A percentile compares a stretch with the other conserved stretches of the same genome.
Evolutionary conservation across 495 filamentous ascomycete genomes (phyloP).

Genomic region (Acidiella bohemica): DNA sequence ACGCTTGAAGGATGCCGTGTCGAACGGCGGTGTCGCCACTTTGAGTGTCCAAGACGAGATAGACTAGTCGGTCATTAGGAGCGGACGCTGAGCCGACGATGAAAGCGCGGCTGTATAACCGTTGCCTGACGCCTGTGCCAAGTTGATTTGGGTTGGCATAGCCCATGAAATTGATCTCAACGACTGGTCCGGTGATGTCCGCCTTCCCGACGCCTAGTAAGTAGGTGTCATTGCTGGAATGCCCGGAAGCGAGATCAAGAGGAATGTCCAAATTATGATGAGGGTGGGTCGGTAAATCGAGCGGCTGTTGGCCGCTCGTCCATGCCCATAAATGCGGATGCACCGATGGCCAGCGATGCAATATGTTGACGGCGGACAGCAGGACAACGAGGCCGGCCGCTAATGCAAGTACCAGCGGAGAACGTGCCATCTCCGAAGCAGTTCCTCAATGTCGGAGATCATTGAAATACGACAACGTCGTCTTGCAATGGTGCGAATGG

Average conservation of each 20-base stretch:
- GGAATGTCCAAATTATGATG: no score
- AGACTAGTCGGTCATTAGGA: constrained; percentile 64
- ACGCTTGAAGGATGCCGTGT: constrained; percentile 66
- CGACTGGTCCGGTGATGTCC: constrained; percentile 92
- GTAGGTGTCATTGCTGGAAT: no score
- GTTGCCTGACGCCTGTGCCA: constrained; percentile 76
- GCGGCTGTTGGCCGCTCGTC: neutral
- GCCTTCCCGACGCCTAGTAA: constrained; percentile 85
- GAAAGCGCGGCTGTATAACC: constrained; percentile 82
- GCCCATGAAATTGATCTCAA: constrained; percentile 83
- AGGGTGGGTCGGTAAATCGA: constrained; percentile 16
- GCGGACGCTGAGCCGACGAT: constrained; percentile 60
- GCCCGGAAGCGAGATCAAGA: no score
- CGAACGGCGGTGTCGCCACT: constrained; percentile 84
- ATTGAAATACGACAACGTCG: no score
- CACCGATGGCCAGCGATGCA: constrained; percentile 3
- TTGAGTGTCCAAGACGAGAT: constrained; percentile 77
- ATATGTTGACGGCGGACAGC: constrained; percentile 11
- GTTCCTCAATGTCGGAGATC: no score
- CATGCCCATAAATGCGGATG: no score
- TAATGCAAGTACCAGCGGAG: constrained; percentile 6
- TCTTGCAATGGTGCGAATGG: no score
- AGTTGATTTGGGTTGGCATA: constrained; percentile 82
- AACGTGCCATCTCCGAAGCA: constrained; percentile 12
- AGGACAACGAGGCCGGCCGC: constrained; percentile 11